Base-by-base conservation (phyloP, 108 stramenopile genomes). In the Mediolabrus comicus region DNA sequence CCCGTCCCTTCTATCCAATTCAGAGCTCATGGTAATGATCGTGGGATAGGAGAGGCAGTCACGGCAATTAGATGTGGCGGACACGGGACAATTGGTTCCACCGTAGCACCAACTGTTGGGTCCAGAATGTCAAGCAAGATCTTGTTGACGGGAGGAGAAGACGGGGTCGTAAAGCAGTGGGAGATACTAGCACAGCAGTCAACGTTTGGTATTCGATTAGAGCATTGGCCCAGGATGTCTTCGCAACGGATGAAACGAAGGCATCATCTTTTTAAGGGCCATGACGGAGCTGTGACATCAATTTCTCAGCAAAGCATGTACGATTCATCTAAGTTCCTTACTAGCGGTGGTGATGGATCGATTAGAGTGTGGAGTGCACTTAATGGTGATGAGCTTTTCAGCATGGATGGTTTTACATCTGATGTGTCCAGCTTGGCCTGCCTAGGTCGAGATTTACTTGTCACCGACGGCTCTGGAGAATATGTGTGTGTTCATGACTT, bases 401-500 rank as follows among this genome's bases (percentile, higher is more conserved):
- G 65, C 13, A 88, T 88, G 87, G 81, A 86, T 65, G 87, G 87
- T 36, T 86, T 88, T 38, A 58, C 69, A 26, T 58, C 54, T n/a
- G 36, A 14, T n/a, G 53, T 88, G 7, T 79, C 77, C 26, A 86
- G 85, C 59, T 53, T 88, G 14, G 79, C 63, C 6, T 87, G 84
- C 52, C 53, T 88, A 14, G 73, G 69, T 30, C 65, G 79, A 13
- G 85, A 84, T 51, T 55, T 83, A 19, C 57, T 88, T 9, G 66
- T 88, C 2, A 90, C 89, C 0, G 71, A 90, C 61, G 89, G 89
- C 0, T 86, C 87, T 83, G 62, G 77, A 9, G 66, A 84, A 11
- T 75, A 62, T 62, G 86, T 90, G 30, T 90, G 89, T 62, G 74
- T 90, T 25, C 89, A 90, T 60, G 89, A 90, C 71, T 90, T 90